phyloP scores from a whole-genome alignment of 2,329 filamentous ascomycete genomes.

The Stachybotrys elegans region DNA sequence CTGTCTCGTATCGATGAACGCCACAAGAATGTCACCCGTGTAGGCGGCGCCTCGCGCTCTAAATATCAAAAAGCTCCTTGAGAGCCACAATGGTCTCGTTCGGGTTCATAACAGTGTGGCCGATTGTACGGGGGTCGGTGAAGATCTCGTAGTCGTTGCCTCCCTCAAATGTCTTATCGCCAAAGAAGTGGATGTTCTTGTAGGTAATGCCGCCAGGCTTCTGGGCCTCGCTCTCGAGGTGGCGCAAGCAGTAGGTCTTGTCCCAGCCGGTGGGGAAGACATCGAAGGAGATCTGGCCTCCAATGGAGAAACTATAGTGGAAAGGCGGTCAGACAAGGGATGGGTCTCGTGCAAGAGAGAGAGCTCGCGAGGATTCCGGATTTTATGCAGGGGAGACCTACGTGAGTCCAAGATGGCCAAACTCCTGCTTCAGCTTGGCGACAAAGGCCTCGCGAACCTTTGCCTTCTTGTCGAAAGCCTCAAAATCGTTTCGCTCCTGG shows the following conservation, averaged over 20 bases:
- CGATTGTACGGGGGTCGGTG: slow-evolving; percentile 71
- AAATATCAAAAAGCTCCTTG: slow-evolving; percentile 74
- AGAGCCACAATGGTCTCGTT: slow-evolving; percentile 77
- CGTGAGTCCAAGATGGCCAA: slow-evolving; percentile 79
- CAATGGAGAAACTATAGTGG: slow-evolving; percentile 72
- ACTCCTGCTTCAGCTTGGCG: slow-evolving; percentile 69
- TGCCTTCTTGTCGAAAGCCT: slow-evolving; percentile 74
- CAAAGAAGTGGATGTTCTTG: slow-evolving; percentile 93
- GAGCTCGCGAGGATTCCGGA: neutral
- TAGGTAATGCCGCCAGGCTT: slow-evolving; percentile 68
- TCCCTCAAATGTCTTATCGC: slow-evolving; percentile 86
- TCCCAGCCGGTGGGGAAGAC: slow-evolving; percentile 97
- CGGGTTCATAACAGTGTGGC: slow-evolving; percentile 76
- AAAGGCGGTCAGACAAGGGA: neutral
- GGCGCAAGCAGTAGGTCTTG: slow-evolving; percentile 92
- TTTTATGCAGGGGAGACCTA: slow-evolving; percentile 39
- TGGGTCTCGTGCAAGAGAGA: neutral
- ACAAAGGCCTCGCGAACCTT: slow-evolving; percentile 76
- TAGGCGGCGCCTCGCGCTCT: too few species aligned
- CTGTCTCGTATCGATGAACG: too few species aligned
- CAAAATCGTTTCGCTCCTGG: slow-evolving; percentile 76
- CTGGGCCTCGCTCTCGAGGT: slow-evolving; percentile 76
- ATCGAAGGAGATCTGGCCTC: slow-evolving; percentile 97
- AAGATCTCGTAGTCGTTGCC: slow-evolving; percentile 98
- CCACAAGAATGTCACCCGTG: too few species aligned